Evolutionary conservation across 1,284 basidiomycete species (phyloP).

Genomic region (Takashimella koratensis): DNA sequence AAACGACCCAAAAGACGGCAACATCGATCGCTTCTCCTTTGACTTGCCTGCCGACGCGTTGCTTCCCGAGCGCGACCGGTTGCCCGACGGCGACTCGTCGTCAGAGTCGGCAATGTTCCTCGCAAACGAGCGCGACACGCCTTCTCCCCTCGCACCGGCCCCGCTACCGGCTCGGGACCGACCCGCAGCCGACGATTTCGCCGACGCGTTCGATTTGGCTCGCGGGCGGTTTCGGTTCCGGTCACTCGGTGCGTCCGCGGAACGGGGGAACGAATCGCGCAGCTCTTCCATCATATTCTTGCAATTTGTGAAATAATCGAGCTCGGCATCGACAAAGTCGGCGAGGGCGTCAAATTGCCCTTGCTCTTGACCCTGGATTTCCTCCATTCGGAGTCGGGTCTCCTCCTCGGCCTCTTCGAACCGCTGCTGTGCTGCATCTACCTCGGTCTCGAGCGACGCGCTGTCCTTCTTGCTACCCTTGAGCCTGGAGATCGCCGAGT

Average conservation of each 20-base stretch:
- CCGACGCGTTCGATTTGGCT: slow-evolving; percentile 35
- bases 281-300: slow-evolving; percentile 65
- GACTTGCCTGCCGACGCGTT: slow-evolving; percentile 34
- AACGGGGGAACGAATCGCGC: slow-evolving; percentile 59
- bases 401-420: slow-evolving; percentile 81
- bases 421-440: slow-evolving; percentile 62
- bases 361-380: slow-evolving; percentile 71
- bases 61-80: slow-evolving; percentile 41
- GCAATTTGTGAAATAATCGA: slow-evolving; percentile 68
- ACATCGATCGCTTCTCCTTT: slow-evolving; percentile 32
- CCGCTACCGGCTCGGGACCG: neutral
- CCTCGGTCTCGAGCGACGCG: slow-evolving; percentile 69
- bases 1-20: slow-evolving; percentile 42
- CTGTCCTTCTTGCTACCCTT: slow-evolving; percentile 60
- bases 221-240: slow-evolving; percentile 20
- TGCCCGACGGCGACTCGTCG: slow-evolving; percentile 9
- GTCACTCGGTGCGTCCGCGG: neutral
- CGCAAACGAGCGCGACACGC: neutral
- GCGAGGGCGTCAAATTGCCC: slow-evolving; percentile 63
- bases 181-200: slow-evolving; percentile 9
- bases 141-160: neutral
- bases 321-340: slow-evolving; percentile 64
- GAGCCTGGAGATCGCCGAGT: slow-evolving; percentile 66
- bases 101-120: slow-evolving; percentile 4
- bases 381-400: slow-evolving; percentile 66